Evolutionary conservation across 495 filamentous ascomycete genomes (phyloP), one percentile per base, ranked within the genome.

Genomic region (Rusavskia elegans): DNA sequence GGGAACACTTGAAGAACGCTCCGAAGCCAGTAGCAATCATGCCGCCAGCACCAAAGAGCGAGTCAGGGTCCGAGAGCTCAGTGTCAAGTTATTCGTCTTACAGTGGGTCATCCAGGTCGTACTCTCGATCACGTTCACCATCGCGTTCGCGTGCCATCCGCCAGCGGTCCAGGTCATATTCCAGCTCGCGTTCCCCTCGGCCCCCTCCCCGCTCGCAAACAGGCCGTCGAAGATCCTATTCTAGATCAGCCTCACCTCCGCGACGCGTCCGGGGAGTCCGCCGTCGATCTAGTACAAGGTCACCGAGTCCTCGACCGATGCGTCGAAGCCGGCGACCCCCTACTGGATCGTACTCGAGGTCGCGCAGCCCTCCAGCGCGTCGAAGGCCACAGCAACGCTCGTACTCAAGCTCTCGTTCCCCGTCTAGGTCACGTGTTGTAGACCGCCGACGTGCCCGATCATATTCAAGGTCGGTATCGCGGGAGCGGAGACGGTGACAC

Each of bases 1-100:
- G 92, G 59, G 86, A 88, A 57, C 80, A 79, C 62, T 70, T 97
- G 51, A 85, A 88, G 63, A 95, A 88, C 61, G 77, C 84, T 60
- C 85, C 90, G 21, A 84, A 86, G 59, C 84, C 88, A 39, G 70
- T 80, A 3, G 83, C 85, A 10, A 80, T 85, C 0, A 70, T 88
- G 7, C 76, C 81, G 19, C 66, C 73, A 2, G 64, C 61, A 17
- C 69, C 74, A 37, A 74, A 71, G 37, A 68, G 65, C 35, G 66
- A 67, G 48, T 77, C 78, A 11, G 78, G 80, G 29, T 79, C 80
- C 1, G 64, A 65, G 38, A 63, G 65, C 0, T 74, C 80, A 27
- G 72, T 73, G 5, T 79, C 77, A 19, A 85, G 82, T 55, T 80
- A 83, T 58, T 74, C 73, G 44, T 68, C 66, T 23, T 62, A 64